These are phyloP conservation scores for Pythium grandisporangium DNA, from an alignment of 352 stramenopile genomes.

Conservation along the genomic window DNA sequence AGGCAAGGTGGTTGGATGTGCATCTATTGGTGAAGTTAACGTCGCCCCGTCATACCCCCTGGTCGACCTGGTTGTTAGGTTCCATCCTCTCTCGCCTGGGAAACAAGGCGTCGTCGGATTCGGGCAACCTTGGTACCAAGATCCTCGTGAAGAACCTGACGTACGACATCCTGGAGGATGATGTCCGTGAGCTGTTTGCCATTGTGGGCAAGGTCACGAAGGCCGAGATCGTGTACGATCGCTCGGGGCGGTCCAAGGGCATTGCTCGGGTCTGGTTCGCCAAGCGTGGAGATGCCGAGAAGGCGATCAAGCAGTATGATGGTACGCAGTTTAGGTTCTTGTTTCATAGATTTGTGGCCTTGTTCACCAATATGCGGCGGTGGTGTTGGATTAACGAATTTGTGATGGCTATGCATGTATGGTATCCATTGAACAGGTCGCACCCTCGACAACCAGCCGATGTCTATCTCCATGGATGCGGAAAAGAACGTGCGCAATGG, in stretches of 20 bases:
- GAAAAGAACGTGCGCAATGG: constrained; percentile 70
- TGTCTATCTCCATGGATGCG: constrained; percentile 62
- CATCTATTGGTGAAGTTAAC: constrained; percentile 2
- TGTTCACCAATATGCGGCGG: too few relatives aligned
- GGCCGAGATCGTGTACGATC: constrained; percentile 77
- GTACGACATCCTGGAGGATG: constrained; percentile 77
- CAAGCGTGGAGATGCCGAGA: constrained; percentile 56
- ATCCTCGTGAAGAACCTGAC: constrained; percentile 82
- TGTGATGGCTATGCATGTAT: not conserved
- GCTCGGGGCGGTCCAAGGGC: constrained; percentile 72
- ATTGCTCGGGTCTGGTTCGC: constrained; percentile 72
- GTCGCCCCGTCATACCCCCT: too few relatives aligned
- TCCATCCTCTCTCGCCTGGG: constrained; percentile 56
- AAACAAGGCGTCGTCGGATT: constrained; percentile 23
- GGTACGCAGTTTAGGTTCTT: constrained; percentile 15
- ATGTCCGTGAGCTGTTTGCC: constrained; percentile 70
- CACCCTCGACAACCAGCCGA: constrained; percentile 61
- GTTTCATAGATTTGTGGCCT: too few relatives aligned
- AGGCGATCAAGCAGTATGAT: constrained; percentile 80
- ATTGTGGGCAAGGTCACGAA: constrained; percentile 73
- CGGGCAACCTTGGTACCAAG: constrained; percentile 37
- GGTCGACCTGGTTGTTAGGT: too few relatives aligned
- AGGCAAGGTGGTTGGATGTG: not conserved
- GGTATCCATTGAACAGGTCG: too few relatives aligned
- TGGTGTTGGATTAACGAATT: not conserved